Percentiles rank a stretch among this genome's conserved stretches.
Evolutionary conservation across 371 early-diverging fungal genomes (phyloP).

Genomic region (Coemansia sp.): DNA sequence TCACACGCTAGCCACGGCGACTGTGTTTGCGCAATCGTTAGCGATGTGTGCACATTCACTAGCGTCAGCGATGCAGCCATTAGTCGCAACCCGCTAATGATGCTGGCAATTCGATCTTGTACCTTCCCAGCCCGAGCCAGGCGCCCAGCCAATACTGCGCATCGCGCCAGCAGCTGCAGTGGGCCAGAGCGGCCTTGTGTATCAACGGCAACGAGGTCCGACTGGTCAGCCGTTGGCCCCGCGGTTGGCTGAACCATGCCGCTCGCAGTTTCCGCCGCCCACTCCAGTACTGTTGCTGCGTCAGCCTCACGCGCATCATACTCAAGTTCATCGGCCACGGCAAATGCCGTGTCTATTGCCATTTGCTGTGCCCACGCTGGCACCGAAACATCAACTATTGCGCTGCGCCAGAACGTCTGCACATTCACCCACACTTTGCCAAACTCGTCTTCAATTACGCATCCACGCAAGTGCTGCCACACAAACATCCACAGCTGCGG

Average conservation of each 20-base stretch:
- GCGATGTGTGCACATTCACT: not conserved
- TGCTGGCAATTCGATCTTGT: not conserved
- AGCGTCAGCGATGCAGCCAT: conserved; percentile 10
- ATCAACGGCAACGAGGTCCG: not conserved
- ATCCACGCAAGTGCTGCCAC: conserved; percentile 9
- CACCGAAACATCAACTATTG: conserved; percentile 21
- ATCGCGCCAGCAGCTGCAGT: conserved; percentile 3
- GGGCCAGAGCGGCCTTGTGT: conserved; percentile 13
- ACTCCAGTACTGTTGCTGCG: conserved; percentile 19
- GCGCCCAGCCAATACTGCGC: conserved; percentile 1
- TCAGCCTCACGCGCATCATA: not conserved
- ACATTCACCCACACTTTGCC: conserved; percentile 5
- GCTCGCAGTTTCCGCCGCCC: conserved; percentile 11
- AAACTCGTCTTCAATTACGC: not conserved
- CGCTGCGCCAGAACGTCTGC: conserved; percentile 12
- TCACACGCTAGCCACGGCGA: conserved; percentile 3
- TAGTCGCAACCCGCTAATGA: conserved; percentile 10
- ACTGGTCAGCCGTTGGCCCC: not conserved
- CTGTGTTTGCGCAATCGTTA: not conserved
- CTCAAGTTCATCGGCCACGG: conserved; percentile 12
- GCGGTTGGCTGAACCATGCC: conserved; percentile 4
- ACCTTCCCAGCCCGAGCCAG: not conserved
- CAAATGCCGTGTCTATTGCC: conserved; percentile 7
- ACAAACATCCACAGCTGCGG: conserved; percentile 11
- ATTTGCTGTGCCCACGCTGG: conserved; percentile 31